phyloP scores from a whole-genome alignment of 2,329 filamentous ascomycete species.

The Chaetomium sp. region DNA sequence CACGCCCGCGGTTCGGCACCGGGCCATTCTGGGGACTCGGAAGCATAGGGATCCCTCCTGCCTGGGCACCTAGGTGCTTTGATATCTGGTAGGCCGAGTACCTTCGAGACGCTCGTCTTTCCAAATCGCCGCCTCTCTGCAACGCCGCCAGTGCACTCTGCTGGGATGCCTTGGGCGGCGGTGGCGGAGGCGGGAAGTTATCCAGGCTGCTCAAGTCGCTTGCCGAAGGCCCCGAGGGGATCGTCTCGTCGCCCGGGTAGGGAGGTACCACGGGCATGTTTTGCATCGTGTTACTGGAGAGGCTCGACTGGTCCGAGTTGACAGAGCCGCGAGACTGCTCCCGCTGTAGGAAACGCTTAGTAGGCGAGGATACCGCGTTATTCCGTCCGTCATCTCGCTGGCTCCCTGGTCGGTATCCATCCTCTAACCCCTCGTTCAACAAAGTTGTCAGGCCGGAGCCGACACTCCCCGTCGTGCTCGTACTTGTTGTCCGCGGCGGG shows the following conservation, averaged over 20 bases:
- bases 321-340: constrained; percentile 56
- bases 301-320: constrained; percentile 63
- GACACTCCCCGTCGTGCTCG: constrained; percentile 60
- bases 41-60: constrained; percentile 83
- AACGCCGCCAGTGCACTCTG: constrained; percentile 89
- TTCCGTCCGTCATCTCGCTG: constrained; percentile 41
- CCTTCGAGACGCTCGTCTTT: constrained; percentile 85
- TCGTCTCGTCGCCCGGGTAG: constrained; percentile 65
- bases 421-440: constrained; percentile 61
- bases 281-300: constrained; percentile 76
- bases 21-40: constrained; percentile 81
- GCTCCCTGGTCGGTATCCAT: constrained; percentile 50
- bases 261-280: constrained; percentile 74
- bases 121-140: constrained; percentile 88
- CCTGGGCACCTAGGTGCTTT: constrained; percentile 81
- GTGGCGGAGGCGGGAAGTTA: constrained; percentile 72
- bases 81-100: constrained; percentile 98
- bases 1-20: constrained; percentile 79
- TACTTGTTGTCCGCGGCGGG: constrained; percentile 58
- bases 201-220: constrained; percentile 59
- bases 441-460: constrained; percentile 60
- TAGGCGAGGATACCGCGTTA: constrained; percentile 48
- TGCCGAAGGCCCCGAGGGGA: constrained; percentile 48
- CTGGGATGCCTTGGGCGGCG: constrained; percentile 77
- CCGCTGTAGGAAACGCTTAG: constrained; percentile 51